phyloP scores from a whole-genome alignment of 345 rosid species.

The Salix viminalis region DNA sequence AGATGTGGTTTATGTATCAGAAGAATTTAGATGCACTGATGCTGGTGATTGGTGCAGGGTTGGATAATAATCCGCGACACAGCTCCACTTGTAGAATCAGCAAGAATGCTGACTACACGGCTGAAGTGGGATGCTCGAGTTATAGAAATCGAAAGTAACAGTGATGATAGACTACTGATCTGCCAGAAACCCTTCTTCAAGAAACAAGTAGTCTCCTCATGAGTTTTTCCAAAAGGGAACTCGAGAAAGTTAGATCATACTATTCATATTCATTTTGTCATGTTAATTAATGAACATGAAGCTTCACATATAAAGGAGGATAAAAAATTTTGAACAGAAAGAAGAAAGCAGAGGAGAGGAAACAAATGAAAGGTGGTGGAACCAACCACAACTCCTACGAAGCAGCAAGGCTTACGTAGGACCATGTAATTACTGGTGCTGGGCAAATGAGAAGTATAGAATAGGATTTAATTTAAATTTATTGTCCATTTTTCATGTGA shows the following conservation, averaged over 20 bases:
- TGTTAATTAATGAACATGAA: conserved; percentile 28
- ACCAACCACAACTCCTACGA: conserved; percentile 36
- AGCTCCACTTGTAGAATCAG: conserved; percentile 60
- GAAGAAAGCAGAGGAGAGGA: conserved; percentile 36
- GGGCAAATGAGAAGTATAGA: conserved; percentile 27
- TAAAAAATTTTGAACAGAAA: conserved; percentile 36
- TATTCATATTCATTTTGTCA: conserved; percentile 33
- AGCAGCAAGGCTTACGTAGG: conserved; percentile 56
- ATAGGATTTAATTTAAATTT: conserved; percentile 24
- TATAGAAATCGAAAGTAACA: conserved; percentile 71
- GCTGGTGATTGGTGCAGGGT: conserved; percentile 52
- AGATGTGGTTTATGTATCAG: not conserved
- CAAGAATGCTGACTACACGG: conserved; percentile 58
- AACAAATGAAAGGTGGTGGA: conserved; percentile 27
- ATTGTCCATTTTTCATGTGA: conserved; percentile 16
- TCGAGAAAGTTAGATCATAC: conserved; percentile 15
- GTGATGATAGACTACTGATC: conserved; percentile 83
- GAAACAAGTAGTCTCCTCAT: conserved; percentile 47
- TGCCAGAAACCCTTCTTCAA: conserved; percentile 90
- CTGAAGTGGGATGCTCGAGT: conserved; percentile 98
- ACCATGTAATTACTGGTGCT: conserved; percentile 42
- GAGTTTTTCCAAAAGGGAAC: conserved; percentile 1
- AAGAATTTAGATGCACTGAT: not conserved
- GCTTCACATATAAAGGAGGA: conserved; percentile 21
- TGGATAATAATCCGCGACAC: conserved; percentile 91